phyloP scores from a whole-genome alignment of 179 eudicot species.

The Sideroxylon spinosum region DNA sequence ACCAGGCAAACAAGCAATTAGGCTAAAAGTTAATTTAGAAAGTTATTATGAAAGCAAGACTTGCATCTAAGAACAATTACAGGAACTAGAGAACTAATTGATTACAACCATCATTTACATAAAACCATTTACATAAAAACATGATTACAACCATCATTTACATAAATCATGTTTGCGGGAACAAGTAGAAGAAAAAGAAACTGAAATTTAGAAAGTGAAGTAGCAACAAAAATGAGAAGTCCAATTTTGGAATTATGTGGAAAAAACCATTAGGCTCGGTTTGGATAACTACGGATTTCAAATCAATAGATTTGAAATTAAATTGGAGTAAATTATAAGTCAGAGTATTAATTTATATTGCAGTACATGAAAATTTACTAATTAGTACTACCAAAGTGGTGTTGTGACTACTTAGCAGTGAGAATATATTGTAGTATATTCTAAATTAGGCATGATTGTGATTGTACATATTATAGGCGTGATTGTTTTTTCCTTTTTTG shows the following conservation, averaged over 20 bases:
- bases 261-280: neutral
- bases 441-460: too few species aligned
- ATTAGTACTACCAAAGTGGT: neutral
- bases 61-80: neutral
- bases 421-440: too few species aligned
- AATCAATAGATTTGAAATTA: too few species aligned
- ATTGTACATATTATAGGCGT: too few species aligned
- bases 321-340: too few species aligned
- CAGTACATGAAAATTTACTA: neutral
- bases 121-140: neutral
- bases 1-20: slow-evolving; percentile 2
- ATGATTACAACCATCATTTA: neutral
- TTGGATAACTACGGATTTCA: too few species aligned
- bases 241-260: neutral
- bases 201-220: neutral
- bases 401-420: too few species aligned
- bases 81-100: slow-evolving; percentile 4
- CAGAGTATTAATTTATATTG: too few species aligned
- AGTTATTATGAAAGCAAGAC: neutral
- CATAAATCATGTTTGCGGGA: neutral
- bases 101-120: neutral
- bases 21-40: neutral
- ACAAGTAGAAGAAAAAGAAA: neutral
- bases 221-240: neutral
- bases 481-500: too few species aligned